Evolutionary conservation across 371 early-diverging fungal genomes (phyloP).

Genomic region (Parasitella parasitica): DNA sequence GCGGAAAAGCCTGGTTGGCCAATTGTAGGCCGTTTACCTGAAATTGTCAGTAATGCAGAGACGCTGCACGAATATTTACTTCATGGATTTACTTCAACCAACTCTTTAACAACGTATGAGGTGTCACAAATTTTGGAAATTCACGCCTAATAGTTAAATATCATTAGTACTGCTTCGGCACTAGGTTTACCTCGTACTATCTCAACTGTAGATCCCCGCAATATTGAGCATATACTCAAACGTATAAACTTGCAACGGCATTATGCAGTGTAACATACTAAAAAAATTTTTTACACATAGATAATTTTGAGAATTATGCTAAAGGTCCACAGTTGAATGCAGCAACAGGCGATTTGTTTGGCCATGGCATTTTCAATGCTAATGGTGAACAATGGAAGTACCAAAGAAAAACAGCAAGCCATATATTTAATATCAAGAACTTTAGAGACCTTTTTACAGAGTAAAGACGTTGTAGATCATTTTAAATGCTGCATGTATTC

Average conservation of each 20-base stretch:
- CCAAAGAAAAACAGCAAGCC: constrained; percentile 45
- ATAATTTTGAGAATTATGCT: constrained; percentile 33
- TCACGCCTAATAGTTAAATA: too few species aligned
- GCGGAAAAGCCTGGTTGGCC: constrained; percentile 20
- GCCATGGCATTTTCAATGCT: constrained; percentile 42
- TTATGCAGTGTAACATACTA: background rate
- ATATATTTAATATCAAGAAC: constrained; percentile 56
- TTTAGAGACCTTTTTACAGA: constrained; percentile 53
- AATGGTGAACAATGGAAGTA: constrained; percentile 45
- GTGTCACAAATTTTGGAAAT: too few species aligned
- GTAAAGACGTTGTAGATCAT: constrained; percentile 23
- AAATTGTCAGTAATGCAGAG: constrained; percentile 7
- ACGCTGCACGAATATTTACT: constrained; percentile 22
- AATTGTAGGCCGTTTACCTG: constrained; percentile 20
- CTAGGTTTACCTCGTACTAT: constrained; percentile 24
- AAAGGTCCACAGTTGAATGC: constrained; percentile 33
- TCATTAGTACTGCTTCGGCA: constrained; percentile 26
- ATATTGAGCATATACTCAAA: constrained; percentile 35
- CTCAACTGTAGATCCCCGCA: constrained; percentile 25
- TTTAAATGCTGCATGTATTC: background rate
- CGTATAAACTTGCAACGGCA: constrained; percentile 3
- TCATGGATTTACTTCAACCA: constrained; percentile 3
- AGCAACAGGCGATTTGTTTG: constrained; percentile 26
- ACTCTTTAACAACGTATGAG: constrained; percentile 35
- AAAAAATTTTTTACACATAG: constrained; percentile 2